phyloP scores from a whole-genome alignment of 2,329 filamentous ascomycete species.

The Aphanoascus verrucosus region DNA sequence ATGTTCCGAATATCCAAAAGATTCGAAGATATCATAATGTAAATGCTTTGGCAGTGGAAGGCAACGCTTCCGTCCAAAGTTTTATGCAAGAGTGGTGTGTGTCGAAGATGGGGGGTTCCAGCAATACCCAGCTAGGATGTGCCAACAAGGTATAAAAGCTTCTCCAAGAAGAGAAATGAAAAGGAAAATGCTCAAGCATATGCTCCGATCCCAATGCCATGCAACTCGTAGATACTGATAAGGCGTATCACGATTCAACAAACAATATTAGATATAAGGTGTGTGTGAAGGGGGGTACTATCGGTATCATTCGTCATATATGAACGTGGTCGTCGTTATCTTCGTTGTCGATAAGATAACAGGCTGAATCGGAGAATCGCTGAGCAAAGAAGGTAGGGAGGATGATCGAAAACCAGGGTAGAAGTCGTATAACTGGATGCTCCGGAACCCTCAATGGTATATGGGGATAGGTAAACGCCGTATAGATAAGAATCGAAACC shows the following conservation, averaged over 20 bases:
- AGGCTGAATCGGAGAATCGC: not conserved
- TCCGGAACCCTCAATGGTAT: not conserved
- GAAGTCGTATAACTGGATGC: not conserved
- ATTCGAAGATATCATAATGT: no score
- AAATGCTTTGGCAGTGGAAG: no score
- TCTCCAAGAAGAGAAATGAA: not conserved
- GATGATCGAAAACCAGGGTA: not conserved
- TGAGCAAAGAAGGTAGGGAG: not conserved
- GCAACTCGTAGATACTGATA: not conserved
- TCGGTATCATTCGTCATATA: not conserved
- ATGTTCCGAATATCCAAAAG: no score
- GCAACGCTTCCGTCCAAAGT: no score
- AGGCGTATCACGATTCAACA: constrained; percentile 1
- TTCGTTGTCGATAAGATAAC: not conserved
- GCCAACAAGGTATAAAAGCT: not conserved
- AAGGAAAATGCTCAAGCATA: not conserved
- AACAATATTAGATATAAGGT: not conserved
- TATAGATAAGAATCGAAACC: not conserved
- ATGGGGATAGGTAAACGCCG: not conserved
- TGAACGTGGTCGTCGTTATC: not conserved
- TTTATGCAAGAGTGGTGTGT: constrained; percentile 1
- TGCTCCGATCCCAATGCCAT: constrained; percentile 1
- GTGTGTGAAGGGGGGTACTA: not conserved
- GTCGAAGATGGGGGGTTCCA: not conserved
- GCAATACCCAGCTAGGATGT: not conserved